These are phyloP conservation scores for Pyrus hybrid DNA, from an alignment of 331 rosid species.

Conservation along the genomic window DNA sequence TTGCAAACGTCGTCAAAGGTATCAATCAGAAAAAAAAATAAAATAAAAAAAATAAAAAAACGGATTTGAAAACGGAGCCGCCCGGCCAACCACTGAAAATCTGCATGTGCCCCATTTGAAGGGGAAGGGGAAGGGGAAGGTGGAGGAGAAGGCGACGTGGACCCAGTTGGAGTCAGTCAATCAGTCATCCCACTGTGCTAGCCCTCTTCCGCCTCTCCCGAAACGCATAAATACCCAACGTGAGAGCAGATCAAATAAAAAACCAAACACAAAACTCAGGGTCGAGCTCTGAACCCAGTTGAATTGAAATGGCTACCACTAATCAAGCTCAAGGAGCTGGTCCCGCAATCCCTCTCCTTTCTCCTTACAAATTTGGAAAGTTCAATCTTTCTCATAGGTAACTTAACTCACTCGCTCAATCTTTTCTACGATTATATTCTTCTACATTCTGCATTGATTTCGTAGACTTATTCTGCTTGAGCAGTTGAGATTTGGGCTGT, in stretches of 20 bases:
- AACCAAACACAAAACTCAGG: neutral
- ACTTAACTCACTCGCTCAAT: neutral
- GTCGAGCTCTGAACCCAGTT: neutral
- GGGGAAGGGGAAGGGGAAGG: too few species aligned
- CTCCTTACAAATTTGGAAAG: conserved; percentile 40
- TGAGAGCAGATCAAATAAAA: neutral
- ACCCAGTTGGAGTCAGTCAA: too few species aligned
- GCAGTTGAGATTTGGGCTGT: too few species aligned
- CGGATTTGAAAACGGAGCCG: too few species aligned
- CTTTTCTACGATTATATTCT: neutral
- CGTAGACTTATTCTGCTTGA: too few species aligned
- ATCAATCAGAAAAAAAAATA: neutral
- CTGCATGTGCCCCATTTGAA: too few species aligned
- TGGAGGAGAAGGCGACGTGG: too few species aligned
- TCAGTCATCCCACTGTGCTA: too few species aligned
- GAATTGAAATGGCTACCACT: neutral
- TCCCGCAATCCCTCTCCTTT: neutral
- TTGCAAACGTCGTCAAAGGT: neutral
- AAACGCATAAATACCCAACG: neutral
- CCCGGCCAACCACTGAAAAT: too few species aligned
- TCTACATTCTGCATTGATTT: neutral
- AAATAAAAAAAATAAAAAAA: too few species aligned
- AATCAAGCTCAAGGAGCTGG: neutral
- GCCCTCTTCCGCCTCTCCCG: too few species aligned
- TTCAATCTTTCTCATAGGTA: conserved; percentile 51